Evolutionary conservation across 2,329 filamentous ascomycete genomes (phyloP).

Genomic region (Beauveria varroae): DNA sequence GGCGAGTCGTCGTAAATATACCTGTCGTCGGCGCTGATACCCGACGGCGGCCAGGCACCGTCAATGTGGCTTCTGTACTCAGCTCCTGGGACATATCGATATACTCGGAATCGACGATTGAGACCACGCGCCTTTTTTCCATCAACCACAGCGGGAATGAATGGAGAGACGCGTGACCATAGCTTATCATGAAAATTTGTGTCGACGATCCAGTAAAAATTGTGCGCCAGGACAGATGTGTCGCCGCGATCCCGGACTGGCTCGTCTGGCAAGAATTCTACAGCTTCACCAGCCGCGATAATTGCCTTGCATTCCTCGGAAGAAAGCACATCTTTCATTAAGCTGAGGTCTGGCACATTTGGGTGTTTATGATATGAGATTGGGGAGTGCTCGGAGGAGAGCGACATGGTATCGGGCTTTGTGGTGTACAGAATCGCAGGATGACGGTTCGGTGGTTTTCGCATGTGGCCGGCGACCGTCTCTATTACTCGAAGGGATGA

Average conservation of each 20-base stretch:
- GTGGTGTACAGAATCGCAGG: constrained; percentile 59
- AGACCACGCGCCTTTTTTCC: constrained; percentile 54
- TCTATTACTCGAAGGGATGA: constrained; percentile 51
- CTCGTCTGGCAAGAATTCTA: constrained; percentile 60
- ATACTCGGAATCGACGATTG: constrained; percentile 64
- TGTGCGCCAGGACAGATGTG: constrained; percentile 59
- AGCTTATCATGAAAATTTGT: constrained; percentile 53
- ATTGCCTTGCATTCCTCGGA: constrained; percentile 57
- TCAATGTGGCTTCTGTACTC: constrained; percentile 66
- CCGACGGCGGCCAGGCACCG: constrained; percentile 66
- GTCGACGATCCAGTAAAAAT: constrained; percentile 67
- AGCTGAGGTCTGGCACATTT: constrained; percentile 51
- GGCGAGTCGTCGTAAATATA: constrained; percentile 64
- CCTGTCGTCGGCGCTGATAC: constrained; percentile 46
- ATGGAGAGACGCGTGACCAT: constrained; percentile 52
- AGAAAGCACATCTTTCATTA: constrained; percentile 54
- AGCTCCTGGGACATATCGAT: constrained; percentile 64
- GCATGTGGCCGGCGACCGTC: constrained; percentile 48
- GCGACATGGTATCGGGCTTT: constrained; percentile 45
- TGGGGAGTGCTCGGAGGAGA: constrained; percentile 35
- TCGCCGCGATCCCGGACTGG: constrained; percentile 60
- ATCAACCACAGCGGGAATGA: constrained; percentile 47
- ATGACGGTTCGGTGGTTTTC: constrained; percentile 63
- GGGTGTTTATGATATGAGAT: constrained; percentile 54
- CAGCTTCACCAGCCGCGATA: constrained; percentile 56